Evolutionary conservation across 176 grass and related monocot species (phyloP).

Genomic region (Oryza nivara): DNA sequence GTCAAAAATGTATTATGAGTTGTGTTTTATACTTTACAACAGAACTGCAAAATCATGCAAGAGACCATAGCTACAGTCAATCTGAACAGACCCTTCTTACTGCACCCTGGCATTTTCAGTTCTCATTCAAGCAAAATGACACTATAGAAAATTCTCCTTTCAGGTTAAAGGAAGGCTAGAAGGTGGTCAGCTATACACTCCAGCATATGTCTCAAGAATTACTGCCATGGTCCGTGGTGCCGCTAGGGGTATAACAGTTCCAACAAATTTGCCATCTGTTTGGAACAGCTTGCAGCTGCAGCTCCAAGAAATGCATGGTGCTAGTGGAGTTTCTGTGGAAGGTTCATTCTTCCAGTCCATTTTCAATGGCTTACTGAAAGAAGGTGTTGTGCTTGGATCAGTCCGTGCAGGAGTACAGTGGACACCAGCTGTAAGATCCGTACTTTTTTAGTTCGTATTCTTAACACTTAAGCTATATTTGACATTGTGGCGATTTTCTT

Average conservation of each 20-base stretch:
- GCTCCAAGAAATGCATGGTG: constrained; percentile 87
- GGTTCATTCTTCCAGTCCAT: constrained; percentile 90
- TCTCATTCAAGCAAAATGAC: constrained; percentile 11
- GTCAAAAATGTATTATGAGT: not conserved
- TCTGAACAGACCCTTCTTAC: not conserved
- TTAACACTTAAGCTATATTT: constrained; percentile 29
- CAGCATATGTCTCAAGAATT: constrained; percentile 85
- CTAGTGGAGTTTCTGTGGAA: constrained; percentile 90
- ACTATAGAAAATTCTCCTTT: constrained; percentile 8
- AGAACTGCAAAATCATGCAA: not conserved
- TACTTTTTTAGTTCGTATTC: constrained; percentile 32
- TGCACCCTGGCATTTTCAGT: not conserved
- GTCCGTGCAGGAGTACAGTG: constrained; percentile 86
- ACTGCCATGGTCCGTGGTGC: constrained; percentile 94
- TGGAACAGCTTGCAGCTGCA: constrained; percentile 96
- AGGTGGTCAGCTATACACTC: constrained; percentile 94
- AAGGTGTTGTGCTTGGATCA: constrained; percentile 71
- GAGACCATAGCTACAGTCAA: not conserved
- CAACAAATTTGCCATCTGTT: constrained; percentile 81
- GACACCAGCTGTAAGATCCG: constrained; percentile 88
- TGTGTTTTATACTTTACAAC: not conserved
- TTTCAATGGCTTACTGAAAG: constrained; percentile 90
- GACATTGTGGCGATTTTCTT: constrained; percentile 39
- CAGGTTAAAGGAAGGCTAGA: constrained; percentile 97
- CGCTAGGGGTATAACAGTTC: constrained; percentile 84